Percentiles rank a stretch among this genome's conserved stretches.
Evolutionary conservation across 768 basidiomycete species (phyloP).

Genomic region (Termitomyces sp.): DNA sequence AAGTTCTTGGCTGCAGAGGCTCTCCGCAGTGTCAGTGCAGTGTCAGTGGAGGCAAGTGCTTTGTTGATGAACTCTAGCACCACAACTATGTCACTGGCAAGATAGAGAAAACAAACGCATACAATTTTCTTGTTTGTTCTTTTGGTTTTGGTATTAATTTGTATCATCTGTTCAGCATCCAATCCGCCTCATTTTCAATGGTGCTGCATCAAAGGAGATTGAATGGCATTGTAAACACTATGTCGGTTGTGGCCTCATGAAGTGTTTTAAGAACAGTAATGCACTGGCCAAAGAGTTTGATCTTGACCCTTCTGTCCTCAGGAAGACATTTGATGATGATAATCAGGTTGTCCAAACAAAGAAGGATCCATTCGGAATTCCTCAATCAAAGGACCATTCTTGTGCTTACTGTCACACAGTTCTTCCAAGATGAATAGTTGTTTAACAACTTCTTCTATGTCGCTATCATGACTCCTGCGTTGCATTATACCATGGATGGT

Average conservation of each 20-base stretch:
- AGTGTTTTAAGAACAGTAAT: slow-evolving; percentile 82
- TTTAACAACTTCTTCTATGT: slow-evolving; percentile 92
- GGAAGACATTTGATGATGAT: slow-evolving; percentile 92
- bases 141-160: neutral
- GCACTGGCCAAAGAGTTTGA: slow-evolving; percentile 94
- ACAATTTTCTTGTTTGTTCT: slow-evolving; percentile 4
- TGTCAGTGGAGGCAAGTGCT: slow-evolving; percentile 85
- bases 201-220: slow-evolving; percentile 85
- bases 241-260: slow-evolving; percentile 95
- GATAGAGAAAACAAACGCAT: slow-evolving; percentile 96
- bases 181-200: slow-evolving; percentile 89
- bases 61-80: slow-evolving; percentile 94
- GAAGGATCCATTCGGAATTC: slow-evolving; percentile 90
- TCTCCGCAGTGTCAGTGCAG: slow-evolving; percentile 89
- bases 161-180: slow-evolving; percentile 54
- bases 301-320: slow-evolving; percentile 67
- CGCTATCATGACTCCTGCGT: slow-evolving; percentile 94
- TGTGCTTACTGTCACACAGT: slow-evolving; percentile 50
- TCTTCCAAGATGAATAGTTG: slow-evolving; percentile 87
- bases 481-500: slow-evolving; percentile 99
- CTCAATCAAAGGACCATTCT: slow-evolving; percentile 27
- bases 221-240: slow-evolving; percentile 99
- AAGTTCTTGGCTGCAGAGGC: slow-evolving; percentile 99
- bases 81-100: slow-evolving; percentile 93
- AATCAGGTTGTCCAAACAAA: slow-evolving; percentile 71